Base-by-base conservation (phyloP, 257 asterid species). In the Lycium ferocissimum region DNA sequence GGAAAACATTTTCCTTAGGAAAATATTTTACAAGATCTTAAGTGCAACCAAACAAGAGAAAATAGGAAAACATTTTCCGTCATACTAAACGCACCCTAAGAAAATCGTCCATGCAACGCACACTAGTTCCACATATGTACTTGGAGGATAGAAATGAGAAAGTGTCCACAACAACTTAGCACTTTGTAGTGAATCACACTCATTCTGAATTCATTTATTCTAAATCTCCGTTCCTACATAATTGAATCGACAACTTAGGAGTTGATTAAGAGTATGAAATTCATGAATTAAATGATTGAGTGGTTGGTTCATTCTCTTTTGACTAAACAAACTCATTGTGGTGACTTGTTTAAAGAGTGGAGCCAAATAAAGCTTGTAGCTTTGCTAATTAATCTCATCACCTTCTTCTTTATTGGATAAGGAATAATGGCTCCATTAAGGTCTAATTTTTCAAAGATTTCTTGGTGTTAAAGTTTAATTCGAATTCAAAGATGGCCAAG, bases 401-500 rank as follows among this genome's bases (percentile, higher is more conserved):
- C n/a, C 45, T 33, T 12, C 35, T 37, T 79, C 37, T 85, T 73
- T 83, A 72, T 83, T 67, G 83, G 86, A 79, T 83, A 84, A 22
- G 82, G 75, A 85, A 85, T 83, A 54, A 87, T 87, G 38, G 69
- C 51, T 82, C 69, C 86, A 88, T 22, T 82, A 69, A 62, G 93
- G 91, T 81, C 90, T 83, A 85, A 83, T 40, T 83, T 85, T 85
- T 83, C 62, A 53, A 82, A 73, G n/a, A 65, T 87, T 87, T 88
- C 86, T 87, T 84, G 84, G 85, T 79, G 86, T 84, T 63, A 88
- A 89, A 91, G 92, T 35, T 72, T 84, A 81, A 56, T 5, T 66
- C 13, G 43, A 45, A 70, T 66, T 47, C 49, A 67, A 58, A n/a
- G 85, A 83, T 11, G 57, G 45, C 57, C 63, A 75, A 4, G 81